These are phyloP conservation scores for Brachypodium distachyon DNA, from an alignment of 202 grass and related monocot genomes.

Conservation along the genomic window DNA sequence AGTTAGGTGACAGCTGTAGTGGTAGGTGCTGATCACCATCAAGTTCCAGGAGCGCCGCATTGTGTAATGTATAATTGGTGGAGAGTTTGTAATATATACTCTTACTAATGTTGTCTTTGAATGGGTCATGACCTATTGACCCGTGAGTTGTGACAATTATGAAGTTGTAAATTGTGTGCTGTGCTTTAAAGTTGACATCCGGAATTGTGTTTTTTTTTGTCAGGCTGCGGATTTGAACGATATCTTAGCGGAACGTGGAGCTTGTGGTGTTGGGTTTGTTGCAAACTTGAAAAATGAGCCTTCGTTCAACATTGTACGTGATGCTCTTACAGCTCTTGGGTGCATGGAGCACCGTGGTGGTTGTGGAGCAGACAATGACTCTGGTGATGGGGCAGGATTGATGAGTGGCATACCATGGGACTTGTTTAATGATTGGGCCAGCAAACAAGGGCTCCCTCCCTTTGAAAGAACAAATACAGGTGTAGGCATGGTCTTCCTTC, in stretches of 20 bases:
- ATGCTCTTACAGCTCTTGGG: constrained; percentile 83
- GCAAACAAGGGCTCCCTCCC: constrained; percentile 58
- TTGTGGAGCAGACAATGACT: constrained; percentile 96
- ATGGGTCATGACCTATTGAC: not conserved
- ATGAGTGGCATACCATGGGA: constrained; percentile 91
- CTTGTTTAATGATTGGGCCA: constrained; percentile 80
- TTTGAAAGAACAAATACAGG: constrained; percentile 69
- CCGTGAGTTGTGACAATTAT: not conserved
- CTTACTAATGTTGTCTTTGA: not conserved
- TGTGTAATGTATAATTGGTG: constrained; percentile 24
- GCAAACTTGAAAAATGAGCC: constrained; percentile 92
- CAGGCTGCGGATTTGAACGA: constrained; percentile 76
- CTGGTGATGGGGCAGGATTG: constrained; percentile 84
- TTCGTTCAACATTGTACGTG: constrained; percentile 75
- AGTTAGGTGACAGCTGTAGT: constrained; percentile 30
- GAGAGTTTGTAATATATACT: not conserved
- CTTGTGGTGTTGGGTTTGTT: constrained; percentile 94
- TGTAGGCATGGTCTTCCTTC: constrained; percentile 97
- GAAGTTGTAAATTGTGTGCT: not conserved
- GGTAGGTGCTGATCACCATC: constrained; percentile 28
- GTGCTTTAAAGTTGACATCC: constrained; percentile 4
- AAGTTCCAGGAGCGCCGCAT: constrained; percentile 18
- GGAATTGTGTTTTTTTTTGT: not conserved
- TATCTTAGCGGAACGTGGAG: constrained; percentile 93
- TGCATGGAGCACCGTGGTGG: constrained; percentile 99